phyloP scores from a whole-genome alignment of 2,329 filamentous ascomycete species.

The Cryphonectria carpinicola region DNA sequence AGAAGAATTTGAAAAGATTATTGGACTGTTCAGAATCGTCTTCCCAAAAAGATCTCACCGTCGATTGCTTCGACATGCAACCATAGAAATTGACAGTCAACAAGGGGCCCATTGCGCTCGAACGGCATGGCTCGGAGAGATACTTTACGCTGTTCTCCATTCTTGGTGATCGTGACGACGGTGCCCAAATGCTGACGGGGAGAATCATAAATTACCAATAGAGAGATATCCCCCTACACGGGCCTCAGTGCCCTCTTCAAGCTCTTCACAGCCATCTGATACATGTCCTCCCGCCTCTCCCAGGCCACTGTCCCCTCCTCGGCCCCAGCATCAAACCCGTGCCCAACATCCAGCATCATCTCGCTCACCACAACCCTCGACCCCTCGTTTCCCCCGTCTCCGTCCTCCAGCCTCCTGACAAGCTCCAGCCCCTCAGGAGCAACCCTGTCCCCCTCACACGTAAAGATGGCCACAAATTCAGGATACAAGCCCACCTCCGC shows the following conservation, averaged over 20 bases:
- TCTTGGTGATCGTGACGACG: background rate
- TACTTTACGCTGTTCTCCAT: background rate
- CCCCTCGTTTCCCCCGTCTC: background rate
- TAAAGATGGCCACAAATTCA: constrained; percentile 10
- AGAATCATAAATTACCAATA: background rate
- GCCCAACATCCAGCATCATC: constrained; percentile 15
- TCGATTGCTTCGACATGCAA: background rate
- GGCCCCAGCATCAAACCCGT: constrained; percentile 16
- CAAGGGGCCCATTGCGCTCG: background rate
- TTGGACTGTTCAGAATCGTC: background rate
- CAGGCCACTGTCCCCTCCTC: constrained; percentile 13
- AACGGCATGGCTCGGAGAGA: background rate
- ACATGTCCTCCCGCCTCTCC: constrained; percentile 19
- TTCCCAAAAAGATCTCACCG: too few species aligned
- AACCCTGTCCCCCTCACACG: constrained; percentile 17
- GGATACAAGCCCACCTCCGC: constrained; percentile 6
- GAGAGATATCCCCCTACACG: background rate
- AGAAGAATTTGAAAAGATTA: background rate
- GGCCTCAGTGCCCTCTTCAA: background rate
- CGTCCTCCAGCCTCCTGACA: background rate
- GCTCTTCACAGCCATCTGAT: background rate
- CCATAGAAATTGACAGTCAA: background rate
- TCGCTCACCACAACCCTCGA: constrained; percentile 7
- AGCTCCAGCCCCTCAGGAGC: constrained; percentile 13
- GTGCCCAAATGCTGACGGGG: too few species aligned